Evolutionary conservation across 2,329 filamentous ascomycete species (phyloP).

Genomic region (Podosphaera fusca): DNA sequence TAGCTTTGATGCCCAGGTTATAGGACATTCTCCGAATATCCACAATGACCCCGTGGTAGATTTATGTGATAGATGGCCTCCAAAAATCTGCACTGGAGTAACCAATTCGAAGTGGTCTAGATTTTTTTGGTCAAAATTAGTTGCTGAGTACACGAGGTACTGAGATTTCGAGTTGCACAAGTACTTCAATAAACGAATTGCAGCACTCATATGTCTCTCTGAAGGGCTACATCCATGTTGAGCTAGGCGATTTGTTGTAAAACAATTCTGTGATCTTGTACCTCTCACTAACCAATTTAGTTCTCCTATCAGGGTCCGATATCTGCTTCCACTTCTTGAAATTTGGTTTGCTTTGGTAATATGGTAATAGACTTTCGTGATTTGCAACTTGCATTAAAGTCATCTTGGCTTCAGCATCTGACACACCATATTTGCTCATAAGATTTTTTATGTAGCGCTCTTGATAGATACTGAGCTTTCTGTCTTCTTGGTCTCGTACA

Average conservation of each 20-base stretch:
- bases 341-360: neutral
- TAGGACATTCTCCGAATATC: neutral
- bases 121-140: neutral
- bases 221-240: neutral
- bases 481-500: neutral
- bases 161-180: neutral
- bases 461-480: neutral
- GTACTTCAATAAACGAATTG: neutral
- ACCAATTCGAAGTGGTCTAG: neutral
- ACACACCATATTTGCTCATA: neutral
- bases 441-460: neutral
- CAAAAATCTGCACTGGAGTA: neutral
- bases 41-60: neutral
- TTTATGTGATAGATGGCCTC: neutral
- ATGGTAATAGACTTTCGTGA: neutral
- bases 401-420: neutral
- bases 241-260: neutral
- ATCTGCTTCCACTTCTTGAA: neutral
- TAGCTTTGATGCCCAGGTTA: neutral
- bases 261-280: constrained; percentile 1
- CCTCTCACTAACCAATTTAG: neutral
- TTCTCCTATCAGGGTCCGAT: neutral
- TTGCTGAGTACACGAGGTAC: neutral
- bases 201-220: neutral
- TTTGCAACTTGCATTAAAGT: neutral